These are phyloP conservation scores for Schizopora paradoxa DNA, from an alignment of 1,284 basidiomycete genomes.

Conservation along the genomic window DNA sequence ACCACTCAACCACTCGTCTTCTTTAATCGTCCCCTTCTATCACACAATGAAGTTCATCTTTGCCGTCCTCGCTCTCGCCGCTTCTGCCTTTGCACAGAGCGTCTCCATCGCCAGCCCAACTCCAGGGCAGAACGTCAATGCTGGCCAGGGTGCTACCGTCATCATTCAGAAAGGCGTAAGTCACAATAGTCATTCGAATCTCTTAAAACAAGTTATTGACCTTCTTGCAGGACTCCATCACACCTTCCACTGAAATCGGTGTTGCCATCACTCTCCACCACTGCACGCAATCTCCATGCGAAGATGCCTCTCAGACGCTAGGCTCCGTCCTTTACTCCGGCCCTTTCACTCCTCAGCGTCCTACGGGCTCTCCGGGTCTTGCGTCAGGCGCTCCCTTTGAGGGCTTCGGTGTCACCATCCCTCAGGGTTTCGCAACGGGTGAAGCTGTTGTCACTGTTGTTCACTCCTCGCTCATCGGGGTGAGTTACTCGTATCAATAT, in stretches of 20 bases:
- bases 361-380: slow-evolving; percentile 20
- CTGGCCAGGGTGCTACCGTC: slow-evolving; percentile 36
- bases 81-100: slow-evolving; percentile 33
- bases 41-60: not conserved
- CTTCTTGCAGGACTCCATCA: slow-evolving; percentile 31
- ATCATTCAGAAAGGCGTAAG: slow-evolving; percentile 37
- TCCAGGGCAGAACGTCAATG: slow-evolving; percentile 27
- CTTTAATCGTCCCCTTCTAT: no score
- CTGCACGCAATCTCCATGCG: slow-evolving; percentile 30
- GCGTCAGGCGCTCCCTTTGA: slow-evolving; percentile 37
- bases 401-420: slow-evolving; percentile 46
- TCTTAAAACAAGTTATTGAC: not conserved
- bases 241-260: slow-evolving; percentile 35
- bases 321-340: slow-evolving; percentile 42
- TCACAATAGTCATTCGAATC: slow-evolving; percentile 19
- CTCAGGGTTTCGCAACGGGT: slow-evolving; percentile 27
- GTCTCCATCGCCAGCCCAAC: slow-evolving; percentile 35
- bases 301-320: slow-evolving; percentile 28
- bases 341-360: slow-evolving; percentile 34
- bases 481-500: slow-evolving; percentile 26
- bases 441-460: slow-evolving; percentile 34
- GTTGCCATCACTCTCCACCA: slow-evolving; percentile 35
- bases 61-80: not conserved
- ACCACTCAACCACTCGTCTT: no score
- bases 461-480: slow-evolving; percentile 42